A percentile compares a stretch with the other conserved stretches of the same genome.
phyloP scores from a whole-genome alignment of 2,329 filamentous ascomycete genomes.

The Alternaria sp. region DNA sequence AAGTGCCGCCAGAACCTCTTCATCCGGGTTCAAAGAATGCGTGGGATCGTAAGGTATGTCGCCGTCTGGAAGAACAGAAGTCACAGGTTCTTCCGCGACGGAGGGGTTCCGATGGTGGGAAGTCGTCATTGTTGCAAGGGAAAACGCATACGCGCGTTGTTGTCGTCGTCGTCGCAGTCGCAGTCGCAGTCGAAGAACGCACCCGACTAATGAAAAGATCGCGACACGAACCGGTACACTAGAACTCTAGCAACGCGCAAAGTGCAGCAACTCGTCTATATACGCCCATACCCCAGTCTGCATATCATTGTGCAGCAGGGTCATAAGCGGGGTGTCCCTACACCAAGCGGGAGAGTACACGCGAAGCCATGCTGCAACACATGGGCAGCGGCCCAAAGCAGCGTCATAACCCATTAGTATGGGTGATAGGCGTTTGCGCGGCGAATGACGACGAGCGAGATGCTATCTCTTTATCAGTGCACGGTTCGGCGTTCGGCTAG shows the following conservation, averaged over 20 bases:
- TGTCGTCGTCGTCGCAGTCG: neutral
- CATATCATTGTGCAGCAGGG: conserved; percentile 3
- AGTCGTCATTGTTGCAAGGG: conserved; percentile 16
- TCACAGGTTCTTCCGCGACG: conserved; percentile 62
- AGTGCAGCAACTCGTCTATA: conserved; percentile 2
- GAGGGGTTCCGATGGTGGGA: conserved; percentile 21
- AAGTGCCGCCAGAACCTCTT: conserved; percentile 68
- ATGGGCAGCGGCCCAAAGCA: neutral
- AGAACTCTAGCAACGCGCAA: neutral
- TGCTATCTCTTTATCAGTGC: conserved; percentile 23
- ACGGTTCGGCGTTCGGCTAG: conserved; percentile 15
- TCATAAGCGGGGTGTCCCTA: conserved; percentile 7
- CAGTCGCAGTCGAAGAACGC: neutral
- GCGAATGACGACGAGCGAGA: conserved; percentile 18
- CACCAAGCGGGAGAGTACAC: conserved; percentile 10
- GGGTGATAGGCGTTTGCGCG: conserved; percentile 20
- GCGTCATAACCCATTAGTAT: neutral
- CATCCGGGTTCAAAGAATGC: conserved; percentile 62
- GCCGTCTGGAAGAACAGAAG: conserved; percentile 60
- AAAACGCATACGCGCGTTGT: conserved; percentile 8
- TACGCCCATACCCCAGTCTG: conserved; percentile 1
- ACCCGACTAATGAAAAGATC: neutral
- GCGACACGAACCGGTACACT: neutral
- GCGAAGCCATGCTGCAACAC: conserved; percentile 5
- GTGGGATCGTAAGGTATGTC: conserved; percentile 59